Conservation (phyloP, 2,329 filamentous ascomycete species). For the Pseudocercospora eumusae region DNA sequence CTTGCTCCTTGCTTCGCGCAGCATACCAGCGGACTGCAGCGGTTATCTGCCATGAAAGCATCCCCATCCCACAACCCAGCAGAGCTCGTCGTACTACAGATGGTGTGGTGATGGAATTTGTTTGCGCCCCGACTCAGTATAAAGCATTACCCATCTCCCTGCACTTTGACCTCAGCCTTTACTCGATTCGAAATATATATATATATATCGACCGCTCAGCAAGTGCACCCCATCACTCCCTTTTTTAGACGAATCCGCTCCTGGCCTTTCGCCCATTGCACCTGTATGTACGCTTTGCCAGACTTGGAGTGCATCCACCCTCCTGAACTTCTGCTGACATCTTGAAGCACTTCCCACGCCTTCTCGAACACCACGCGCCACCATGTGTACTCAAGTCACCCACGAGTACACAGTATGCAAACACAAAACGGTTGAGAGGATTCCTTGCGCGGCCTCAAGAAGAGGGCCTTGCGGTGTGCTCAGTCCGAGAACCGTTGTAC, state of each 20-base stretch:
- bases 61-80: constrained; percentile 25
- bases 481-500: constrained; percentile 49
- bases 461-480: constrained; percentile 44
- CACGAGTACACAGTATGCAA: constrained; percentile 50
- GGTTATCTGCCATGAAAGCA: constrained; percentile 29
- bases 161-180: constrained; percentile 3
- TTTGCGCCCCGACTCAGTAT: constrained; percentile 30
- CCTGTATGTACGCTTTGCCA: not conserved
- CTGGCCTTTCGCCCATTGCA: not conserved
- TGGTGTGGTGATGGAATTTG: constrained; percentile 30
- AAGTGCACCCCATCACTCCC: not conserved
- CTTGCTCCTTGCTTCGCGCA: constrained; percentile 30
- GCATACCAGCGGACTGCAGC: constrained; percentile 29
- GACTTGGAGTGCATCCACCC: not conserved
- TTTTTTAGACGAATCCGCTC: not conserved
- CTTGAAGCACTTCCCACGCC: not conserved
- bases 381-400: constrained; percentile 52
- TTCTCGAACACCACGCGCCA: constrained; percentile 14
- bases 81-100: constrained; percentile 26
- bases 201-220: not conserved
- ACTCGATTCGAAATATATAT: constrained; percentile 7
- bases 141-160: constrained; percentile 25
- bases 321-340: not conserved
- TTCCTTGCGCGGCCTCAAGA: constrained; percentile 51
- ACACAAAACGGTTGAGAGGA: constrained; percentile 47